Conservation (phyloP, 805 yeast species). For the Yamadazyma phyllophila region DNA sequence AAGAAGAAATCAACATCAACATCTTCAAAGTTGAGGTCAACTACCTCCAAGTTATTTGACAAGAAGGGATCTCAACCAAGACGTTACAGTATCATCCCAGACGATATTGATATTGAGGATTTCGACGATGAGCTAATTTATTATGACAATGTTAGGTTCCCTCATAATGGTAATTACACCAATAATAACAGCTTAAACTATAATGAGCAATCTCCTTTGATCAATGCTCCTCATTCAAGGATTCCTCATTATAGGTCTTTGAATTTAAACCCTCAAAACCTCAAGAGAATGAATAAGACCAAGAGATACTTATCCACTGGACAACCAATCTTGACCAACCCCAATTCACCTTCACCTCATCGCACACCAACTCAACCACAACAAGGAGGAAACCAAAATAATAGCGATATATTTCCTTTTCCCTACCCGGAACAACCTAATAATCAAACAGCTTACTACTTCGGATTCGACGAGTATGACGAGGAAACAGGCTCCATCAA, state of each 20-base stretch:
- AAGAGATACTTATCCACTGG: conserved; percentile 40
- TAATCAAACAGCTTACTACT: conserved; percentile 25
- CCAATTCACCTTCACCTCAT: conserved; percentile 11
- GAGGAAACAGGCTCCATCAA: conserved; percentile 24
- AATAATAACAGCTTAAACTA: conserved; percentile 19
- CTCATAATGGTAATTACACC: conserved; percentile 24
- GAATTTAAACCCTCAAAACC: conserved; percentile 28
- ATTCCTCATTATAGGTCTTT: conserved; percentile 43
- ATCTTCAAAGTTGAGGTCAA: conserved; percentile 53
- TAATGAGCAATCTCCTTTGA: conserved; percentile 33
- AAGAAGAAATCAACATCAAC: conserved; percentile 31
- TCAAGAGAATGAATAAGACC: conserved; percentile 21
- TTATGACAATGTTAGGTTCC: conserved; percentile 42
- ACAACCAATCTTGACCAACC: conserved; percentile 11
- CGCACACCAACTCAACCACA: not conserved
- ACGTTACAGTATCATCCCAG: conserved; percentile 69
- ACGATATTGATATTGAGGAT: conserved; percentile 54
- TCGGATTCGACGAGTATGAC: conserved; percentile 40
- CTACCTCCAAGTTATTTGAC: conserved; percentile 72
- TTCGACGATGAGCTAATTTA: conserved; percentile 52
- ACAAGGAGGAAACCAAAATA: conserved; percentile 5
- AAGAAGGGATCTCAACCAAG: conserved; percentile 70
- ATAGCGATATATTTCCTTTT: conserved; percentile 32
- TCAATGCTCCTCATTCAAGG: conserved; percentile 21
- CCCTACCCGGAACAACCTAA: conserved; percentile 31